phyloP scores from a whole-genome alignment of 176 grass and related monocot genomes.

The Oryza rufipogon region DNA sequence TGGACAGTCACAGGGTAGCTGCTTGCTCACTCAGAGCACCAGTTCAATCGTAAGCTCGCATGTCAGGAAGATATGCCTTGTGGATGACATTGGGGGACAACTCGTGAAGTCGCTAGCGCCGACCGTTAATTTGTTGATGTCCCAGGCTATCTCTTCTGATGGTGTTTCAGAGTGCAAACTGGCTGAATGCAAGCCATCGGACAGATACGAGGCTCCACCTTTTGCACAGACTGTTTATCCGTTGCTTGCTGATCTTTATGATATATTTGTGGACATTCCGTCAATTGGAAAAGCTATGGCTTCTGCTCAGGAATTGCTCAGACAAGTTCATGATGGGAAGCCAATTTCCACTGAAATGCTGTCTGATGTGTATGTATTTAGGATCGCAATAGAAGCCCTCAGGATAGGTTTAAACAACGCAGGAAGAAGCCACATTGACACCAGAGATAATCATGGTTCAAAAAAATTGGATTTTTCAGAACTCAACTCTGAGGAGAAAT shows the following conservation, averaged over 20 bases:
- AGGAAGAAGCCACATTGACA: slow-evolving; percentile 53
- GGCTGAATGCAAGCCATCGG: slow-evolving; percentile 46
- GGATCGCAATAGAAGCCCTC: slow-evolving; percentile 85
- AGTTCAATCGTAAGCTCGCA: slow-evolving; percentile 44
- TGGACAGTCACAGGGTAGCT: slow-evolving; percentile 52
- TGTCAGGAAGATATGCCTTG: slow-evolving; percentile 55
- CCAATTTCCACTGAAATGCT: slow-evolving; percentile 68
- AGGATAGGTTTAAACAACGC: slow-evolving; percentile 78
- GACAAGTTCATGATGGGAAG: slow-evolving; percentile 67
- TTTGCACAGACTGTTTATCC: slow-evolving; percentile 83
- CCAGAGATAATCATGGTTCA: slow-evolving; percentile 24
- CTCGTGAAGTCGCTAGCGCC: slow-evolving; percentile 64
- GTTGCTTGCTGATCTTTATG: slow-evolving; percentile 80
- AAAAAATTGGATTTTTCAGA: slow-evolving; percentile 58
- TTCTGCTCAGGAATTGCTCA: slow-evolving; percentile 78
- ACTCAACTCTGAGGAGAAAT: slow-evolving; percentile 79
- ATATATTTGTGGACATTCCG: slow-evolving; percentile 75
- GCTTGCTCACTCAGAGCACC: slow-evolving; percentile 52
- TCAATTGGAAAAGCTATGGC: slow-evolving; percentile 74
- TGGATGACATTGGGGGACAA: slow-evolving; percentile 56
- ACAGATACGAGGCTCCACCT: slow-evolving; percentile 58
- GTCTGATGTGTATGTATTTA: slow-evolving; percentile 74
- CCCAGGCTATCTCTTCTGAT: slow-evolving; percentile 39
- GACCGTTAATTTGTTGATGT: slow-evolving; percentile 51
- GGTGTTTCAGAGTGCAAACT: slow-evolving; percentile 33